These are phyloP conservation scores for Podospora australis DNA, from an alignment of 495 filamentous ascomycete genomes.

Conservation along the genomic window DNA sequence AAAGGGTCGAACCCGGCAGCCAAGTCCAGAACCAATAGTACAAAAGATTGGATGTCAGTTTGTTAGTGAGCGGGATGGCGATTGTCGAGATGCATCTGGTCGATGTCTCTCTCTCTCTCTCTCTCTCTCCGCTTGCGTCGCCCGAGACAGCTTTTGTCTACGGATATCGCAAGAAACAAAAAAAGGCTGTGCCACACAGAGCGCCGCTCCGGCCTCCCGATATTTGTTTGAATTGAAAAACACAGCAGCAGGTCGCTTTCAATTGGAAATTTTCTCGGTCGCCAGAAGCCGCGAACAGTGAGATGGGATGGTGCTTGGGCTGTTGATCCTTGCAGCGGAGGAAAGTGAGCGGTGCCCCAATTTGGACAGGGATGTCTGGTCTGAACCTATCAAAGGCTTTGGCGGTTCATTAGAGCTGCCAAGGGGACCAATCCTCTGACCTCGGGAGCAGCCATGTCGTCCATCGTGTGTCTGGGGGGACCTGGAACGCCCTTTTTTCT, in stretches of 20 bases:
- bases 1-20: neutral
- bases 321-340: slow-evolving; percentile 7
- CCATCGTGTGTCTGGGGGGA: slow-evolving; percentile 7
- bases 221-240: neutral
- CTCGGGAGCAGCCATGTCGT: slow-evolving; percentile 20
- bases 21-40: too few relatives aligned
- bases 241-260: too few relatives aligned
- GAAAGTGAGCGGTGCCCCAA: too few relatives aligned
- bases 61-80: too few relatives aligned
- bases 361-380: neutral
- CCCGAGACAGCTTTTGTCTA: neutral
- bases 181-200: neutral
- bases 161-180: too few relatives aligned
- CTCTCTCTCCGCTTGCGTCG: too few relatives aligned
- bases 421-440: slow-evolving; percentile 6
- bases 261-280: neutral
- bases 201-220: neutral
- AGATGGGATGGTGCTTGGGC: slow-evolving; percentile 1
- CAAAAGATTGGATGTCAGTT: too few relatives aligned
- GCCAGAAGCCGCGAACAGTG: neutral
- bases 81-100: too few relatives aligned
- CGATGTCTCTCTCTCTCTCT: too few relatives aligned
- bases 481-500: slow-evolving; percentile 7
- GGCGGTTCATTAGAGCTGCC: slow-evolving; percentile 8
- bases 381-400: slow-evolving; percentile 9